These are phyloP conservation scores for Colletotrichum gloeosporioides DNA, from an alignment of 2,329 filamentous ascomycete genomes.

Conservation along the genomic window DNA sequence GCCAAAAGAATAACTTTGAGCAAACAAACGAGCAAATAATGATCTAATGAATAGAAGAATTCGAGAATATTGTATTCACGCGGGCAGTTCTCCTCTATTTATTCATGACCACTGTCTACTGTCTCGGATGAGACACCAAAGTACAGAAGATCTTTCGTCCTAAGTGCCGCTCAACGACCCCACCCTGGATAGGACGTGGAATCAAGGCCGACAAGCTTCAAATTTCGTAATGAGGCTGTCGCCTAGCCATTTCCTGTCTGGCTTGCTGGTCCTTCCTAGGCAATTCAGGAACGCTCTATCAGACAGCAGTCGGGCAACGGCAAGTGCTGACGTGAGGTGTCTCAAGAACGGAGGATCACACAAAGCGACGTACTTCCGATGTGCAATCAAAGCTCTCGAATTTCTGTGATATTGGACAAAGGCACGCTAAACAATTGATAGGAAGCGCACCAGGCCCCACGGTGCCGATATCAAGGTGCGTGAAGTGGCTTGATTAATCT, in stretches of 20 bases:
- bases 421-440: neutral
- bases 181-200: neutral
- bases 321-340: conserved; percentile 12
- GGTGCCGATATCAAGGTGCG: neutral
- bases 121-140: neutral
- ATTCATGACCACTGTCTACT: neutral
- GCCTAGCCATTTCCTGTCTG: neutral
- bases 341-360: neutral
- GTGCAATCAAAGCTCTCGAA: neutral
- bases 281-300: neutral
- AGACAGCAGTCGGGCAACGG: neutral
- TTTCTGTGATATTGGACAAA: neutral
- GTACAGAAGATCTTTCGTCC: neutral
- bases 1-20: neutral
- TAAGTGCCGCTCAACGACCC: neutral
- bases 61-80: neutral
- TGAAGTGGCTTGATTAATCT: no score
- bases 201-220: neutral
- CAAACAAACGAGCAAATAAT: neutral
- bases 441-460: neutral
- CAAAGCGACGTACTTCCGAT: neutral
- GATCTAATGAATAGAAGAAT: neutral
- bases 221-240: neutral
- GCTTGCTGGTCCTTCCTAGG: neutral
- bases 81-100: neutral